Evolutionary conservation across 2,329 filamentous ascomycete genomes (phyloP), one percentile per base, ranked within the genome.

Genomic region (Penicillium sumatraense): DNA sequence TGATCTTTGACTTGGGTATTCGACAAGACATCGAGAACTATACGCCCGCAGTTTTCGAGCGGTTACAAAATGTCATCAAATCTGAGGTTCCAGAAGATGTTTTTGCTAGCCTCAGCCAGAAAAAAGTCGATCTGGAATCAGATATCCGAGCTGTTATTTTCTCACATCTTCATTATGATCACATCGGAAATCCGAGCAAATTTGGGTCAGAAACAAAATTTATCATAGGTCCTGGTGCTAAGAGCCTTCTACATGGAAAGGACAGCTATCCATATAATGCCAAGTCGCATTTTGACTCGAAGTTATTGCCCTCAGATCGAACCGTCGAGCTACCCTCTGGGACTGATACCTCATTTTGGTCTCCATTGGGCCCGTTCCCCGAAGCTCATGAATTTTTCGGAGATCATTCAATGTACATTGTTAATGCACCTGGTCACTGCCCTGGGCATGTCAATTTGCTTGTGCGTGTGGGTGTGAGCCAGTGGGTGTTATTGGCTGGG

Each of bases 381-480:
- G 40, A 44, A n/a, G 21, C 23, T n/a, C 40, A 44, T 44, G 40
- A 44, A 21, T 44, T 23, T 44, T 44, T 26, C 11, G 40, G 40
- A 44, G 40, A 44, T 16, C 13, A 18, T 5, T 44, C 40, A 18
- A 26, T 44, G 40, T 44, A 44, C 23, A 44, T 44, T 10, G 27
- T 44, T 3, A 27, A 44, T 27, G 40, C 40, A 2, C 40, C 40
- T 26, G 40, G 40, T 18, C 40, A 44, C 16, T 44, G 40, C 18
- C 40, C 40, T 16, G 40, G 40, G 7, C 40, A 44, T 27, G n/a
- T 44, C 23, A 44, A 44, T 44, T 44, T 44, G 40, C 40, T 44
- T 44, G 40, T 31, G 42, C 26, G 26, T 10, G 13, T 13, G 6
- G 26, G 31, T 45, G n/a, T 5, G 42, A 21, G 3, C 13, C n/a